Evolutionary conservation across 176 grass and related monocot genomes (phyloP), one percentile per base, ranked within the genome.

Genomic region (Leersia perrieri): DNA sequence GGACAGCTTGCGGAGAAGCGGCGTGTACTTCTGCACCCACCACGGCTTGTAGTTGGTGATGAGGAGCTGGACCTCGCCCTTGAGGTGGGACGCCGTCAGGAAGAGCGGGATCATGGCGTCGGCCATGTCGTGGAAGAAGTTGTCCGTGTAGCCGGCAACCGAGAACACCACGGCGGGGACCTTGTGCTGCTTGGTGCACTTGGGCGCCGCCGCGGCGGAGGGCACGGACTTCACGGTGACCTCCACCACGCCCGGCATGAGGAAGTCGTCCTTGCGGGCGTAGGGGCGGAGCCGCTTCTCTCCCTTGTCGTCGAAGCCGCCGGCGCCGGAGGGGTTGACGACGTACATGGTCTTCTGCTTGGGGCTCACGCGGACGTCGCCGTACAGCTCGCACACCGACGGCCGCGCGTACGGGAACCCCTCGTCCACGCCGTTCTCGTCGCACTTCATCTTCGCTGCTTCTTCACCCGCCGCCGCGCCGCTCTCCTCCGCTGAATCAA

Each of bases 81-180:
- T 75, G 12, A 87, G 88, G 29, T 97, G 83, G 15, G 67, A 18
- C 32, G 83, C 58, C 0, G 90, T 91, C 3, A 97, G 66, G 86
- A 97, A 97, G 26, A 93, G 73, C 15, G 94, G 94, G 31, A 93
- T 80, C 42, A 97, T 25, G 36, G 60, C 84, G 25, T 97, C 91
- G 0, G 84, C 69, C 77, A 88, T 89, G 91, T 93, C 94, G 60
- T 97, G 91, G 83, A 97, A 97, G 83, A 97, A 89, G 85, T 93
- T 93, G 28, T 92, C 91, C 27, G 91, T 91, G 88, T 97, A 97
- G 6, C 94, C 88, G 39, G 88, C 83, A 1, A 73, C 5, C 0
- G 91, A 97, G 83, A 97, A 97, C 39, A 93, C 39, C 33, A 88
- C 74, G 2, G 77, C 86, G 1, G 94, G 94, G 20, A 89, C 88